Conservation (phyloP, 2,329 filamentous ascomycete genomes). For the Arthrobotrys pseudoclavata region DNA sequence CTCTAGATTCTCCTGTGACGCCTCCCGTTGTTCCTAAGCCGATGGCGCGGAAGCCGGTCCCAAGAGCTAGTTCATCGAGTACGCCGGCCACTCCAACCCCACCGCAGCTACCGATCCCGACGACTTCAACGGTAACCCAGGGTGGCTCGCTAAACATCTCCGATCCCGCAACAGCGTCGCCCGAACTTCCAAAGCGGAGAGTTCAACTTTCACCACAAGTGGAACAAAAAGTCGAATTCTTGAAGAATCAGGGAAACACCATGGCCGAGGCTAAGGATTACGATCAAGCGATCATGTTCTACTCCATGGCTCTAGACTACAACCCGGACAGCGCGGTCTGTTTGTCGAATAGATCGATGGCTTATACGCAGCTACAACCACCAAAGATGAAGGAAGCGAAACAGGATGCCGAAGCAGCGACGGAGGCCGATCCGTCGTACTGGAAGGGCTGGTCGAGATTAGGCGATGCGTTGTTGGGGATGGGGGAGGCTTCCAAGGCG, state of each 20-base stretch:
- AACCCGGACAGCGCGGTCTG: constrained; percentile 48
- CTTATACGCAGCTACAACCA: constrained; percentile 43
- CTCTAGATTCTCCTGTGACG: constrained; percentile 14
- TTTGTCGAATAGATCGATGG: constrained; percentile 54
- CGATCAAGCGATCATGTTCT: constrained; percentile 57
- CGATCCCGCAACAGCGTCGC: neutral
- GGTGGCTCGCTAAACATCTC: constrained; percentile 30
- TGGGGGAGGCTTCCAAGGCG: constrained; percentile 37
- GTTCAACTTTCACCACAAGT: constrained; percentile 38
- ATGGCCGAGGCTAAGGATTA: constrained; percentile 56
- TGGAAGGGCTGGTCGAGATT: constrained; percentile 58
- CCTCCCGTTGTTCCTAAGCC: constrained; percentile 20
- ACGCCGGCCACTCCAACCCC: constrained; percentile 22
- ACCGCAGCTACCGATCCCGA: constrained; percentile 1
- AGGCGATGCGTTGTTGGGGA: constrained; percentile 41
- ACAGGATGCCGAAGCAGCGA: constrained; percentile 49
- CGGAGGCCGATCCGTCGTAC: constrained; percentile 47
- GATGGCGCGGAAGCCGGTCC: constrained; percentile 46
- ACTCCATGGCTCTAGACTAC: constrained; percentile 55
- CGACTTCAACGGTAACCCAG: constrained; percentile 6
- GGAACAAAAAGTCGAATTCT: constrained; percentile 56
- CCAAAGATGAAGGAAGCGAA: constrained; percentile 51
- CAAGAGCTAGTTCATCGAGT: neutral
- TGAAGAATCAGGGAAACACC: constrained; percentile 55
- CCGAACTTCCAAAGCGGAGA: constrained; percentile 1